Base-by-base conservation (phyloP, 2,329 filamentous ascomycete genomes). In the Colletotrichum sp. region DNA sequence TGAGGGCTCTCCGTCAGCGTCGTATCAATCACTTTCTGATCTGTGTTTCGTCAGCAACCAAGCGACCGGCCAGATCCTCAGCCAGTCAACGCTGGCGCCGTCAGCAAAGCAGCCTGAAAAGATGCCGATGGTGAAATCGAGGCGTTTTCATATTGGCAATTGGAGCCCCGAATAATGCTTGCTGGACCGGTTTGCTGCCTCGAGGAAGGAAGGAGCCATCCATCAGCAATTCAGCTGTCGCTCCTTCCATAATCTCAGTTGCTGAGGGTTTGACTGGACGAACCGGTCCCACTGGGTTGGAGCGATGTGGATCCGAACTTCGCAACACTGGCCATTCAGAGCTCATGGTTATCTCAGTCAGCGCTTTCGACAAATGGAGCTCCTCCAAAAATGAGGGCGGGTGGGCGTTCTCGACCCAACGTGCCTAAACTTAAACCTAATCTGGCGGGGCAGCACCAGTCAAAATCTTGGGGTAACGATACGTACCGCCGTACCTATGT, bases 381-480 rank as follows among this genome's bases (percentile, higher is more conserved):
- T 59, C 44, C 44, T 3, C 44, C 59, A 34, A n/a, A 34, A 21
- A n/a, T 15, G 60, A 21, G 24, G n/a, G 62, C 28, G 49, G 68
- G 39, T 32, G 21, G 55, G 24, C 24, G 26, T 49, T 70, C 36
- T 72, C 28, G 36, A 26, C 63, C 63, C 39, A 68, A 68, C 72
- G 13, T 44, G 55, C 69, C 72, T 75, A 72, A 73, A 76, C 73
- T 73, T 69, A 76, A 76, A 76, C 70, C 69, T 75, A 68, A 75
- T 75, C 72, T 72, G 69, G 72, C 69, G 72, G 72, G 72, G 69
- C 68, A 7, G 59, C 55, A 60, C 55, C 64, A 39, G 69, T 30
- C 28, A 34, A 24, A 71, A 66, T 71, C 72, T 62, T 49, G 60
- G 72, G 72, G 68, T 62, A 71, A 59, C 34, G 30, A 57, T 64